Percentiles rank a stretch among this genome's conserved stretches.
Conservation (phyloP, 2,329 filamentous ascomycete species). For the Nannizzia gypsea region DNA sequence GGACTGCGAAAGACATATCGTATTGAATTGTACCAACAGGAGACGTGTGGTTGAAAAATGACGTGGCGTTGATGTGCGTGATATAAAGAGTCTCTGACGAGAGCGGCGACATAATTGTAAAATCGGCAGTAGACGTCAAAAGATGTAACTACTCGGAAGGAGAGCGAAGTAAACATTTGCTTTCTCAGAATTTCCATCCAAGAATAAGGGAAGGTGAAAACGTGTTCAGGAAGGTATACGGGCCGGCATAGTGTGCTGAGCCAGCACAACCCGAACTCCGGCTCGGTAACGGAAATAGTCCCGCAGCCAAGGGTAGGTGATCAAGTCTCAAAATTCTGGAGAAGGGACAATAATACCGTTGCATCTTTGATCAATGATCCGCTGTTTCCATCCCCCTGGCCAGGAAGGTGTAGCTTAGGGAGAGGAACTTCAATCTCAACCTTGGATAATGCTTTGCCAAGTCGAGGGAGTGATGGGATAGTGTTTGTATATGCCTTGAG, state of each 20-base stretch:
- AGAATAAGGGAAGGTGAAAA: neutral
- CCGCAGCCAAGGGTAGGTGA: neutral
- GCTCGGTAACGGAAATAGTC: neutral
- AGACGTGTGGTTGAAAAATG: conserved; percentile 70
- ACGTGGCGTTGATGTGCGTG: conserved; percentile 69
- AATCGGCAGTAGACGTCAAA: conserved; percentile 73
- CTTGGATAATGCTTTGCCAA: conserved; percentile 61
- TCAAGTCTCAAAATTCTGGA: conserved; percentile 10
- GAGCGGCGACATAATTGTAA: conserved; percentile 71
- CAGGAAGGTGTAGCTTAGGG: conserved; percentile 51
- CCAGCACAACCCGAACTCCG: neutral
- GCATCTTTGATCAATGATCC: conserved; percentile 64
- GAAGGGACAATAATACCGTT: conserved; percentile 39
- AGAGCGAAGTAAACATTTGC: conserved; percentile 4
- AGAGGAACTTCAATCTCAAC: conserved; percentile 61
- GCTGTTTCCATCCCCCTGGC: conserved; percentile 35
- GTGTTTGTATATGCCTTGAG: conserved; percentile 58
- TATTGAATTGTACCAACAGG: conserved; percentile 68
- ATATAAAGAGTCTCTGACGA: conserved; percentile 61
- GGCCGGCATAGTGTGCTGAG: neutral
- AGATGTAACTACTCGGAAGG: conserved; percentile 51
- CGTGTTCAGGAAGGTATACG: neutral
- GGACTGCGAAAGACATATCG: conserved; percentile 60
- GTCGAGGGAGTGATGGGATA: conserved; percentile 59
- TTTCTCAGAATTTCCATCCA: neutral